Percentiles rank a stretch among this genome's conserved stretches.
These are phyloP conservation scores for Styphnolobium japonicum DNA, from an alignment of 306 rosid species.

Conservation along the genomic window DNA sequence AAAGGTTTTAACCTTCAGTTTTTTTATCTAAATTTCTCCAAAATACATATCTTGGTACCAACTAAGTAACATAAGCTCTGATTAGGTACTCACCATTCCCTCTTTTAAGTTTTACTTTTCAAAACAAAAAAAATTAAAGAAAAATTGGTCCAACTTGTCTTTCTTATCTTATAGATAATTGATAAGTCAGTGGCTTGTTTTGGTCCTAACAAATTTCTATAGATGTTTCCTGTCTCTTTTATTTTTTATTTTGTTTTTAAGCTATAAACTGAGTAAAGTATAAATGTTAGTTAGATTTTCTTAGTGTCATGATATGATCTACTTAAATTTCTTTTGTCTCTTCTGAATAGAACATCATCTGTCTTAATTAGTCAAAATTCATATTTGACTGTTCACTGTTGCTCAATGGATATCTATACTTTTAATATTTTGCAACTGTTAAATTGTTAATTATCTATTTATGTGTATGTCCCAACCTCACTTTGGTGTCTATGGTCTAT, in stretches of 20 bases:
- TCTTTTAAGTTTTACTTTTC: not conserved
- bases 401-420: not conserved
- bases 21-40: conserved; percentile 12
- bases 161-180: conserved; percentile 1
- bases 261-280: conserved; percentile 2
- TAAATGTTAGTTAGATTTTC: not conserved
- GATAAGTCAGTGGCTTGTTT: not conserved
- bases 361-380: not conserved
- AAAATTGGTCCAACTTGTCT: not conserved
- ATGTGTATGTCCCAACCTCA: too few relatives aligned
- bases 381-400: not conserved
- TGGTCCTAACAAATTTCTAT: conserved; percentile 1
- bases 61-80: not conserved
- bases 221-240: not conserved
- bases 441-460: not conserved
- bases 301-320: not conserved
- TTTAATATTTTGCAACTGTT: not conserved
- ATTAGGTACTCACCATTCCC: not conserved
- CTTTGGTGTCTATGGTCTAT: too few relatives aligned
- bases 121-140: not conserved
- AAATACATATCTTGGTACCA: conserved; percentile 12
- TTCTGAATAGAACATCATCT: not conserved
- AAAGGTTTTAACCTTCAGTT: conserved; percentile 60
- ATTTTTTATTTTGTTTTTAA: too few relatives aligned
- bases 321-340: not conserved